Conservation (phyloP, 495 filamentous ascomycete species). For the Podospora pseudoanserina region DNA sequence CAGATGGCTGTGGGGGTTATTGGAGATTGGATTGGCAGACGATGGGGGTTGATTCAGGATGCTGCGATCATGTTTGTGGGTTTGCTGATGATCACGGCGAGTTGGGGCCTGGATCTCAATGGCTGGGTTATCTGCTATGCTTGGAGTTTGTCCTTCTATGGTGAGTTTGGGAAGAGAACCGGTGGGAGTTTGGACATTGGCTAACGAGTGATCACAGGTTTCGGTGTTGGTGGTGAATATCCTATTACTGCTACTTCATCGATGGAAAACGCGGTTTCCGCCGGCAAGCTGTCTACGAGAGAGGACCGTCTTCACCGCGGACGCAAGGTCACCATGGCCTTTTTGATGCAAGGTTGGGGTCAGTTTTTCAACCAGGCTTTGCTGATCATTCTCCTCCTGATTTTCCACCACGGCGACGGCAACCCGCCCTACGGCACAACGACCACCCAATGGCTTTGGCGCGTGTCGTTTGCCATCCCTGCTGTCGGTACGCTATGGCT, state of each 20-base stretch:
- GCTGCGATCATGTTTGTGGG: conserved; percentile 89
- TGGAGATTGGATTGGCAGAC: conserved; percentile 69
- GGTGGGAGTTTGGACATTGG: not conserved
- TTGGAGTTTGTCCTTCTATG: conserved; percentile 87
- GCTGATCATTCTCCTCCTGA: conserved; percentile 74
- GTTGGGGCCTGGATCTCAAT: conserved; percentile 77
- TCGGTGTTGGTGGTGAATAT: conserved; percentile 92
- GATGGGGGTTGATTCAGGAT: conserved; percentile 91
- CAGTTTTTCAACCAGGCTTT: conserved; percentile 87
- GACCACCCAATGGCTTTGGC: conserved; percentile 77
- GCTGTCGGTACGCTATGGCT: conserved; percentile 89
- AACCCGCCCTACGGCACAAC: conserved; percentile 68
- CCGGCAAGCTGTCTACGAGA: conserved; percentile 79
- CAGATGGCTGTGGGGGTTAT: conserved; percentile 69
- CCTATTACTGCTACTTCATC: conserved; percentile 93
- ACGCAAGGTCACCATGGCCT: conserved; percentile 85
- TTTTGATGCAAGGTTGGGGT: conserved; percentile 97
- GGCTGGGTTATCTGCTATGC: conserved; percentile 93
- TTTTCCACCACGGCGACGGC: conserved; percentile 72
- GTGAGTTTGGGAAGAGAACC: conserved; percentile 32
- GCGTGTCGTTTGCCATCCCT: conserved; percentile 78
- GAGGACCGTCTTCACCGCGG: conserved; percentile 91
- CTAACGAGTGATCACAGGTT: conserved; percentile 31
- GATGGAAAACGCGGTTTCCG: conserved; percentile 85
- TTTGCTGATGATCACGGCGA: conserved; percentile 78